Evolutionary conservation across 192 early-diverging fungal genomes (phyloP).

Genomic region (Haplosporangium gracile): DNA sequence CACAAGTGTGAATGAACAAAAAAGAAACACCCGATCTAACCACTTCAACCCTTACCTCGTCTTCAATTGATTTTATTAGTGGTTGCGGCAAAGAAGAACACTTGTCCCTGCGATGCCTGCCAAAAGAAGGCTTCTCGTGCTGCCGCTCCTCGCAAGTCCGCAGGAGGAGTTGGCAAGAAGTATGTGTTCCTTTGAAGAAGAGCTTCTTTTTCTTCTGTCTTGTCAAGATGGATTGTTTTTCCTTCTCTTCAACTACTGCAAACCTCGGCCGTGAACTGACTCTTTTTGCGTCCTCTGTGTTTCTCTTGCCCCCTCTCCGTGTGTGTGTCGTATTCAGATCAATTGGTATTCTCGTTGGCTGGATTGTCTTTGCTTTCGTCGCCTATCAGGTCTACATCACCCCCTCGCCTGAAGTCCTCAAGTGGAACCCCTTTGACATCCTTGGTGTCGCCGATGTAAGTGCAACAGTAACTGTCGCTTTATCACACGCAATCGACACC

Average conservation of each 20-base stretch:
- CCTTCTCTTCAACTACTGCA: background rate
- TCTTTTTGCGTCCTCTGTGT: background rate
- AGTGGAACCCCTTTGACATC: conserved; percentile 97
- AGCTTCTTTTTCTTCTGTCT: background rate
- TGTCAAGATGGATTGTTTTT: background rate
- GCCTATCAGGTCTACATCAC: conserved; percentile 76
- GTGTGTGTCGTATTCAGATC: conserved; percentile 29
- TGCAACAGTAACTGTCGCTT: background rate
- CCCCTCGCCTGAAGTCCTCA: conserved; percentile 69
- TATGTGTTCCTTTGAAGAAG: conserved; percentile 13
- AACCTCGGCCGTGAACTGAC: background rate
- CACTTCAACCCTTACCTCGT: background rate
- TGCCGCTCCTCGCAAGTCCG: conserved; percentile 31
- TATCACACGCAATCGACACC: background rate
- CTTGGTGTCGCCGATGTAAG: conserved; percentile 82
- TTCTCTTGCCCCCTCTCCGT: too few relatives aligned
- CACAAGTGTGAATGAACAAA: background rate
- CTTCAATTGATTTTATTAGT: background rate
- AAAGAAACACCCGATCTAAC: background rate
- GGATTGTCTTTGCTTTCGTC: conserved; percentile 76
- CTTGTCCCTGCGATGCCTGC: conserved; percentile 55
- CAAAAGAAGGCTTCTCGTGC: conserved; percentile 38
- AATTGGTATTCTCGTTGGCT: conserved; percentile 69
- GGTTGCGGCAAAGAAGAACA: conserved; percentile 30
- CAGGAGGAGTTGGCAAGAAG: conserved; percentile 41